Evolutionary conservation across 73 alveolate species (phyloP), one percentile per base, ranked within the genome.

Genomic region (Blepharisma stoltei): DNA sequence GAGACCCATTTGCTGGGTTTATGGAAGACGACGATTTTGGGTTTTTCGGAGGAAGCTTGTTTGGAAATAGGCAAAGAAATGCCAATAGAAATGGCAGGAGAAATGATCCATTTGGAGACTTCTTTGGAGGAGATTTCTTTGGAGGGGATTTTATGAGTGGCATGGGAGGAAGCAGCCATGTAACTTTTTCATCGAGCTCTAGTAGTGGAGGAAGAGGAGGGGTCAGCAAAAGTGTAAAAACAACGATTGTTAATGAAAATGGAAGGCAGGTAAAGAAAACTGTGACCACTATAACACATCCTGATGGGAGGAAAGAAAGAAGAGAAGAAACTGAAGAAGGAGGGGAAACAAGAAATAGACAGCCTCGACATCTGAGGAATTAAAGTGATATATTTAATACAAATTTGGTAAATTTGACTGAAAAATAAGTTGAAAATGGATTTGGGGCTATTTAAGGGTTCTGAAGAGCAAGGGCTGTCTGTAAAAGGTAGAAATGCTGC

Each of bases 1-100:
- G 78, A 68, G 97, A 91, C 83, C 97, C 97, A 25, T 91, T 91
- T 81, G 70, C 89, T 44, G 81, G 70, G 37, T 91, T 91, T 91
- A 78, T 84, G 37, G 92, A 76, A 68, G 92, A 32, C 3, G 41
- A 32, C 41, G 41, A 32, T 32, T 32, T 32, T 32, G 41, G 41
- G 41, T 32, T 52, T 52, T 52, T 52, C 23, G 67, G 23, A 20
- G 67, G 67, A 52, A 52, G 23, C 23, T 52, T n/a, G 23, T 52
- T 52, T 20, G 67, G 67, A 52, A 52, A 14, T 52, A 52, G 83
- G 46, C 67, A 20, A 52, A 52, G 67, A 52, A 52, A 52, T 52
- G 67, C 6, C 41, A 32, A 32, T 3, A 32, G 67, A 27, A 55
- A 60, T 47, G 78, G 78, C 37, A 92, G 92, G n/a, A 6, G 27